Evolutionary conservation across 2,329 filamentous ascomycete species (phyloP), one percentile per base, ranked within the genome.

Genomic region (Raffaelea deltoideospora): DNA sequence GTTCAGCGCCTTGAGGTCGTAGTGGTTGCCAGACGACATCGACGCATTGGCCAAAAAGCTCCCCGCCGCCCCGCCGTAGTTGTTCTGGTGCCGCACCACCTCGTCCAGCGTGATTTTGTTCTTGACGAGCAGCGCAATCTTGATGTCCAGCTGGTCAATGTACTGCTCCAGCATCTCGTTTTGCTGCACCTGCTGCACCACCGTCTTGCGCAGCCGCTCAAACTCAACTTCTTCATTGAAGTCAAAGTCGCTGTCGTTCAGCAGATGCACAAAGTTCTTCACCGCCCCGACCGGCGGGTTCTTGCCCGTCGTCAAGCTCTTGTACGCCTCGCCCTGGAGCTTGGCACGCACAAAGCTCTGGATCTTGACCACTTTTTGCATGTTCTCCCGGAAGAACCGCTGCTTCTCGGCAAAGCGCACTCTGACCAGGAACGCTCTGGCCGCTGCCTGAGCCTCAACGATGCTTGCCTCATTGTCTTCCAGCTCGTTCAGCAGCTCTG

Each of bases 21-120:
- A 94, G 8, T 90, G 86, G 54, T 95, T 92, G 42, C 81, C 77
- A 2, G 85, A 93, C 2, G 79, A 74, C 43, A 94, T 87, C 35
- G 87, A 76, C n/a, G 76, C 80, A 58, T 90, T 95, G 40, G 83
- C 82, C 34, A 98, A 66, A 22, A 96, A 69, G 41, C 75, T 82
- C 44, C 86, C 80, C 18, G 44, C 35, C 50, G 90, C 81, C 3
- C 88, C 87, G 38, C 90, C 90, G 50, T 90, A 95, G 55, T 94
- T 92, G 62, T 81, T 88, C 53, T 98, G 90, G 53, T 96, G 90
- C 49, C 86, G 85, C 38, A 98, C 83, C 21, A 98, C 90, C 59
- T 98, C 92, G 52, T 98, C 90, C 4, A 98, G 69, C 0, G 90
- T 96, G 51, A 98, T 98, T 59, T 98, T 98, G 71, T 98, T 98